Percentiles rank a stretch among this genome's conserved stretches.
Evolutionary conservation across 116 monocot genomes (phyloP).

Genomic region (Phalaenopsis hybrid): DNA sequence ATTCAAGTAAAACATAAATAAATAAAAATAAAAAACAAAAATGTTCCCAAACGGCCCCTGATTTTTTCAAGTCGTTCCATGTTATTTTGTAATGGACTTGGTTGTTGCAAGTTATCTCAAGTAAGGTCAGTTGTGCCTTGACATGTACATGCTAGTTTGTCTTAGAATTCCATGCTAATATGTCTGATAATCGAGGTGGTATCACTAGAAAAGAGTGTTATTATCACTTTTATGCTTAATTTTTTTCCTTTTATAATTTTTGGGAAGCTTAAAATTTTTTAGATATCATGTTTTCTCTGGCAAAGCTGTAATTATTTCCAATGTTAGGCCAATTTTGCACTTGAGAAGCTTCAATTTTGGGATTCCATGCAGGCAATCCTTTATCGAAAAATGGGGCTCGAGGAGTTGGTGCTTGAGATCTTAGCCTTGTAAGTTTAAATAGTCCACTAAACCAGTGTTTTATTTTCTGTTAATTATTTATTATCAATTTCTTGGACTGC

Average conservation of each 20-base stretch:
- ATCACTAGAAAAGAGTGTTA: not conserved
- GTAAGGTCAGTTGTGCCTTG: not conserved
- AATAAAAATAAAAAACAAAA: too few species aligned
- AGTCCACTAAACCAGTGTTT: not conserved
- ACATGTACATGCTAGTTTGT: not conserved
- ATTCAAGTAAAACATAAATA: too few species aligned
- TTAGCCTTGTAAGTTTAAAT: conserved; percentile 78
- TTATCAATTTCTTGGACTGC: not conserved
- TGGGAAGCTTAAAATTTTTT: not conserved
- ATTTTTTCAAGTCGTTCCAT: not conserved
- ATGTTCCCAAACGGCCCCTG: too few species aligned
- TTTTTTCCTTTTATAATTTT: not conserved
- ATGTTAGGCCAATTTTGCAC: not conserved
- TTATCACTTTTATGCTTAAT: not conserved
- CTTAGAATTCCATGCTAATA: not conserved
- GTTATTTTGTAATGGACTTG: not conserved
- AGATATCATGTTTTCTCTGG: not conserved
- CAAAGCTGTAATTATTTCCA: not conserved
- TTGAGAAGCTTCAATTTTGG: not conserved
- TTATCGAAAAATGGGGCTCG: conserved; percentile 90
- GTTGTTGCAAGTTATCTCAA: not conserved
- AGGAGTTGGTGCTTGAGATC: conserved; percentile 82
- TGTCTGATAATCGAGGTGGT: not conserved
- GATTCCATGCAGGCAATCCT: conserved; percentile 67
- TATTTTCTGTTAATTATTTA: conserved; percentile 2